Evolutionary conservation across 768 basidiomycete genomes (phyloP).

Genomic region (Megacollybia marginata): DNA sequence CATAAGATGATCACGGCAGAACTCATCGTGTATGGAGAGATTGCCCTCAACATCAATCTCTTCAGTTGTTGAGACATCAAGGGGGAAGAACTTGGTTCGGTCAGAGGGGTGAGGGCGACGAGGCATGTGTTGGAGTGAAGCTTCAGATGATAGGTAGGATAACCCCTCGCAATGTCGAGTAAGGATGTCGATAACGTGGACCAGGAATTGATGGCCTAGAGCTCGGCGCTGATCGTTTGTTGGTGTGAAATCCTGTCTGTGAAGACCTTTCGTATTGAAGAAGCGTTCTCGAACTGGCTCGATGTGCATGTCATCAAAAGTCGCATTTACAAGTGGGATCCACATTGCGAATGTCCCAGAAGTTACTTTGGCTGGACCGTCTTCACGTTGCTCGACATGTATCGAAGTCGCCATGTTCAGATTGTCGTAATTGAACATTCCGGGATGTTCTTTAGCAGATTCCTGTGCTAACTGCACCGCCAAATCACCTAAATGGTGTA

Average conservation of each 20-base stretch:
- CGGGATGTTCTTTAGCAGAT: background rate
- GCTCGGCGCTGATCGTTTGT: background rate
- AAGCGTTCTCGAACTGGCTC: background rate
- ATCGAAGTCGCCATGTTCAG: constrained; percentile 11
- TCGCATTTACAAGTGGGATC: constrained; percentile 4
- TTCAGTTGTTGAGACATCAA: constrained; percentile 5
- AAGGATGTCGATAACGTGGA: background rate
- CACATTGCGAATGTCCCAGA: constrained; percentile 10
- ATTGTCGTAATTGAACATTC: constrained; percentile 4
- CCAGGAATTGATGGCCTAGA: background rate
- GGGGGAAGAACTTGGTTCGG: constrained; percentile 2
- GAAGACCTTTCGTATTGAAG: no score
- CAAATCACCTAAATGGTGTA: background rate
- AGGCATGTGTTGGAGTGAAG: background rate
- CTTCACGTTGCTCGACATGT: constrained; percentile 8
- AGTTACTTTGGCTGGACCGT: constrained; percentile 9
- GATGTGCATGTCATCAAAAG: no score
- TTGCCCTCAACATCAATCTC: constrained; percentile 7
- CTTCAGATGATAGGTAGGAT: background rate
- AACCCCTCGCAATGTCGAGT: background rate
- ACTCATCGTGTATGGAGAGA: constrained; percentile 3
- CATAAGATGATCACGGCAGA: constrained; percentile 5
- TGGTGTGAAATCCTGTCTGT: background rate
- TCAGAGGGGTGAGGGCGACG: constrained; percentile 2
- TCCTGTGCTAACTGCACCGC: background rate